These are phyloP conservation scores for Datura wrightii DNA, from an alignment of 257 asterid species.

Conservation along the genomic window DNA sequence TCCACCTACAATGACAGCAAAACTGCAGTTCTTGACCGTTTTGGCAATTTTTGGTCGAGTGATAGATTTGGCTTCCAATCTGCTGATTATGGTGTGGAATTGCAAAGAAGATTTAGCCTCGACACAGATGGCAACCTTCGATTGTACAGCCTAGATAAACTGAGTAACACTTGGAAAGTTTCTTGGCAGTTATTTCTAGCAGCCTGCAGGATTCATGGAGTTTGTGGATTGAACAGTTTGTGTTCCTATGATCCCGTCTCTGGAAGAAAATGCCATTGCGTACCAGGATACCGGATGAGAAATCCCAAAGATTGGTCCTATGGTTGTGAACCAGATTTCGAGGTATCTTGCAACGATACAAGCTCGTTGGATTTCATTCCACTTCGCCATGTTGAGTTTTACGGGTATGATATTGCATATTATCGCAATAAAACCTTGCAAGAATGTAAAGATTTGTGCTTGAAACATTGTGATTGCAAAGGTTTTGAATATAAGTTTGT, in stretches of 20 bases:
- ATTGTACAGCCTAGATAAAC: conserved; percentile 40
- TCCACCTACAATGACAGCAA: conserved; percentile 41
- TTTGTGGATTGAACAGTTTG: conserved; percentile 48
- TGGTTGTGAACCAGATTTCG: conserved; percentile 49
- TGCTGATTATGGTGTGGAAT: conserved; percentile 34
- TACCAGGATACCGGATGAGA: conserved; percentile 47
- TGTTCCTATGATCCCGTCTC: conserved; percentile 35
- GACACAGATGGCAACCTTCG: conserved; percentile 50
- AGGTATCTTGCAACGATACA: conserved; percentile 29
- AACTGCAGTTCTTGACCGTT: conserved; percentile 34
- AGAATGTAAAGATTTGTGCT: conserved; percentile 39
- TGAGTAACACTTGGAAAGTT: conserved; percentile 39
- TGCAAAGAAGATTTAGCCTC: conserved; percentile 40
- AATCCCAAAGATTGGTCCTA: conserved; percentile 44
- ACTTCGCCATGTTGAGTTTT: conserved; percentile 41
- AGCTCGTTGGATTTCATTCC: conserved; percentile 27
- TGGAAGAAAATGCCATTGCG: conserved; percentile 45
- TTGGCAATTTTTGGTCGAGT: conserved; percentile 39
- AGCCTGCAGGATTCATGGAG: conserved; percentile 46
- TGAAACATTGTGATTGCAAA: conserved; percentile 42
- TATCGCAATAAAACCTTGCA: conserved; percentile 32
- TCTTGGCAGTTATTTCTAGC: conserved; percentile 41
- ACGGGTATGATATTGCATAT: conserved; percentile 46
- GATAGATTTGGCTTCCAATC: conserved; percentile 27
- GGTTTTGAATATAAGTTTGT: conserved; percentile 46